Evolutionary conservation across 2,329 filamentous ascomycete species (phyloP), one percentile per base, ranked within the genome.

Genomic region (Fusarium lateritium): DNA sequence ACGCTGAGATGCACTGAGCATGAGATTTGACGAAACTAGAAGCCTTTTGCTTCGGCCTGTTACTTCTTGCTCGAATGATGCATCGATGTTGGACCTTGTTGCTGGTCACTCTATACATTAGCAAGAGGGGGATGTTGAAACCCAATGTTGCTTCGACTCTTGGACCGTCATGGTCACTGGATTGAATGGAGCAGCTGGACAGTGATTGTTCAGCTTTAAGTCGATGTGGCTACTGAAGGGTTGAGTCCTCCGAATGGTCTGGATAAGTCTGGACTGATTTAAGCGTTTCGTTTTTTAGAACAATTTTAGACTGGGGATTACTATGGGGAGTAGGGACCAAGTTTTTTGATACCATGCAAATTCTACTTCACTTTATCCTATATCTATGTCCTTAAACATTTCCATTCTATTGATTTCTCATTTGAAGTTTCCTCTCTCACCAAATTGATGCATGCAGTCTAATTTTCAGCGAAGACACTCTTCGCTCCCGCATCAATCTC

Each of bases 401-500:
- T 38, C 2, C 10, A 1, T 36, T 36, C 14, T 36, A 2, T 33
- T 7, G 15, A 15, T 7, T 6, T 11, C 8, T 15, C 6, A 13
- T 46, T 10, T 5, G 21, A 5, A 1, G 28, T 31, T 11, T 31
- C 28, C 15, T n/a, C 4, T 5, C 14, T 7, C 10, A 26, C n/a
- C 5, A 7, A 15, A 8, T 10, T 11, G 5, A 11, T 31, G 10
- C 28, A 13, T 26, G 17, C 15, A 8, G 3, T 19, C 11, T 58
- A 53, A 15, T 63, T 22, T 8, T 69, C 46, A 1, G 26, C 24
- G 3, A 50, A 44, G 4, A 64, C 57, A 10, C 34, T 64, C 38
- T 56, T 34, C 13, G 61, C 64, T 0, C 68, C 67, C 2, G 17
- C 56, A 2, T 69, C 70, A 45, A 73, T 62, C 2, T 45, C 40